Evolutionary conservation across 2,329 filamentous ascomycete species (phyloP).

Genomic region (Fusarium sp.): DNA sequence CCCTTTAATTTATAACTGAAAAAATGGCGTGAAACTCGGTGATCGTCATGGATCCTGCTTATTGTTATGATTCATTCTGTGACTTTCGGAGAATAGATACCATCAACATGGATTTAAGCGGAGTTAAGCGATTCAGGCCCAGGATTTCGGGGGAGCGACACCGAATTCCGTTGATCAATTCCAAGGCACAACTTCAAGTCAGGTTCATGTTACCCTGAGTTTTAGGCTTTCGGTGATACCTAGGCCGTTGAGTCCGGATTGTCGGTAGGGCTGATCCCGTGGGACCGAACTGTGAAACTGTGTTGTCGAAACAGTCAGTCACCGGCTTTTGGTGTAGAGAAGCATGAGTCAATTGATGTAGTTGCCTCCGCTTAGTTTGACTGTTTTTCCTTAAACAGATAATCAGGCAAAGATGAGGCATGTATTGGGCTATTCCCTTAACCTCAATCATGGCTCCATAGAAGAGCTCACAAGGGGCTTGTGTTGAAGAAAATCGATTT

Average conservation of each 20-base stretch:
- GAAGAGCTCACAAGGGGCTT: no score
- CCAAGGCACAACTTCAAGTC: no score
- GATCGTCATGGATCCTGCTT: not conserved
- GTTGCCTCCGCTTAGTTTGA: rapidly evolving
- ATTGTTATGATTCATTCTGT: rapidly evolving
- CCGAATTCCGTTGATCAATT: not conserved
- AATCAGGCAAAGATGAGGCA: no score
- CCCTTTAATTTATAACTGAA: rapidly evolving
- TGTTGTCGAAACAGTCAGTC: not conserved
- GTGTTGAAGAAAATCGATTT: no score
- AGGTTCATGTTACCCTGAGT: no score
- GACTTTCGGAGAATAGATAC: not conserved
- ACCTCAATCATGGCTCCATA: no score
- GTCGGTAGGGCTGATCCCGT: not conserved
- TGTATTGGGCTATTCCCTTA: no score
- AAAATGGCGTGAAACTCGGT: not conserved
- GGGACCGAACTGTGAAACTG: no score
- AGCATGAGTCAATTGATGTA: not conserved
- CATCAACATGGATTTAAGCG: not conserved
- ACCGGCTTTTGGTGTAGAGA: no score
- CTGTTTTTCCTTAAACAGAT: no score
- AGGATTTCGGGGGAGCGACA: not conserved
- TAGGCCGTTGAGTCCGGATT: not conserved
- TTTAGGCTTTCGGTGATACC: not conserved
- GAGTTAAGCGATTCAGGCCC: not conserved